phyloP scores from a whole-genome alignment of 768 basidiomycete species.

The Flagelloscypha sp. region DNA sequence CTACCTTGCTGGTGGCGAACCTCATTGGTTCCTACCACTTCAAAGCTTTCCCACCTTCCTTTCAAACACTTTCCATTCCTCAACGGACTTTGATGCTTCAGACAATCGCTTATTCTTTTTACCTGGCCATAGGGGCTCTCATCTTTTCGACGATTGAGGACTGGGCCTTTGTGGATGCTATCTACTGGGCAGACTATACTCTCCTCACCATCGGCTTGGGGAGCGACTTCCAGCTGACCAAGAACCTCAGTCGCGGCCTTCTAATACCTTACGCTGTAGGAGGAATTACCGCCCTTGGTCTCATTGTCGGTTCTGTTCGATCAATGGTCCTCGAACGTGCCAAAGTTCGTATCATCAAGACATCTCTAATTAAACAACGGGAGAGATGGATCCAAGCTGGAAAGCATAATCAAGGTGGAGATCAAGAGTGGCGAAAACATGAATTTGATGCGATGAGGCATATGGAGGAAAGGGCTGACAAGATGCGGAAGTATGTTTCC shows the following conservation, averaged over 20 bases:
- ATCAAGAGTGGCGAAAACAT: conserved; percentile 20
- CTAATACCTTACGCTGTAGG: conserved; percentile 30
- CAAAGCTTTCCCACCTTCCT: conserved; percentile 28
- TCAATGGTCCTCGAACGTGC: conserved; percentile 30
- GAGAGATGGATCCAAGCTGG: conserved; percentile 15
- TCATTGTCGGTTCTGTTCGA: conserved; percentile 30
- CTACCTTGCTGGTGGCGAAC: conserved; percentile 19
- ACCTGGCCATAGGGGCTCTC: conserved; percentile 30
- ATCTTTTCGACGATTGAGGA: conserved; percentile 27
- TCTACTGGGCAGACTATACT: conserved; percentile 38
- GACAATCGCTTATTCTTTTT: conserved; percentile 29
- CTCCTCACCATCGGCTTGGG: conserved; percentile 34
- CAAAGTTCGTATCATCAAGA: conserved; percentile 24
- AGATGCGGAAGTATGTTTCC: conserved; percentile 19
- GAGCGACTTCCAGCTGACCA: conserved; percentile 27
- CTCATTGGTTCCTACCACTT: conserved; percentile 22
- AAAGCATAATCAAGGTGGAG: background rate
- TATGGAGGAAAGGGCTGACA: conserved; percentile 19
- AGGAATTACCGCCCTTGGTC: conserved; percentile 29
- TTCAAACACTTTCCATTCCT: conserved; percentile 27
- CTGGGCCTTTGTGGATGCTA: conserved; percentile 29
- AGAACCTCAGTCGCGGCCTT: conserved; percentile 19
- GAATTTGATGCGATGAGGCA: conserved; percentile 33
- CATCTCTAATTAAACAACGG: conserved; percentile 25
- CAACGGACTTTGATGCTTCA: conserved; percentile 38